Base-by-base conservation (phyloP, 2,329 filamentous ascomycete species). In the Diplodia scrobiculata region DNA sequence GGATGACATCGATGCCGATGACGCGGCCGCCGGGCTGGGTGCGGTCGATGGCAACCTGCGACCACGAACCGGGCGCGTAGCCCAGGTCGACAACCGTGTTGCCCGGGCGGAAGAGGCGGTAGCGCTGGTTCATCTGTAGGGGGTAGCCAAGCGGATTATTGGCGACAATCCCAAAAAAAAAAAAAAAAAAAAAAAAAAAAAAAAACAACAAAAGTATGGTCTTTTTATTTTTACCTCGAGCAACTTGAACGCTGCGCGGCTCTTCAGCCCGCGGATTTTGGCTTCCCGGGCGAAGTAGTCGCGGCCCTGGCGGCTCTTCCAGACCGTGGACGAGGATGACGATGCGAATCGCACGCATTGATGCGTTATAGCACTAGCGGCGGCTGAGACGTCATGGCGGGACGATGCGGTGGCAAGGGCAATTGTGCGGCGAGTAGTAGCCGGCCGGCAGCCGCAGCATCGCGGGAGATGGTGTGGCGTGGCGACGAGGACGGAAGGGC, bases 81-180 rank as follows among this genome's bases (percentile, higher is more conserved):
- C 91, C 91, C 86, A 99, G 81, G 79, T 99, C 95, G 62, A 99
- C 88, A 1, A 99, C 89, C 0, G 91, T 96, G 77, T 96, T 90
- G 0, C 91, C 91, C 5, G 81, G 83, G 68, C 84, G 87, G 78
- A 99, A 97, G 21, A 99, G 78, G 60, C 82, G 86, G 77, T 96
- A 89, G 72, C 90, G 91, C 19, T 87, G 81, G 79, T 98, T 90
- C 78, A 99, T 91, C 90, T 93, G 41, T 19, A 19, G 41, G 6
- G 7, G 19, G 17, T 9, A 36, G 34, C 34, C 9, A 32, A 32
- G 29, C 34, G 34, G 10, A 11, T 36, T 36, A 36, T 36, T 36
- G 34, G 34, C 9, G 34, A 36, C 34, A 11, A 36, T 36, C 10
- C 10, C 13, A 36, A 36, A 36, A 11, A 36, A 36, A 21, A 21